A percentile compares a stretch with the other conserved stretches of the same genome.
Conservation (phyloP, 2,329 filamentous ascomycete genomes). For the Cladosporium sp. region DNA sequence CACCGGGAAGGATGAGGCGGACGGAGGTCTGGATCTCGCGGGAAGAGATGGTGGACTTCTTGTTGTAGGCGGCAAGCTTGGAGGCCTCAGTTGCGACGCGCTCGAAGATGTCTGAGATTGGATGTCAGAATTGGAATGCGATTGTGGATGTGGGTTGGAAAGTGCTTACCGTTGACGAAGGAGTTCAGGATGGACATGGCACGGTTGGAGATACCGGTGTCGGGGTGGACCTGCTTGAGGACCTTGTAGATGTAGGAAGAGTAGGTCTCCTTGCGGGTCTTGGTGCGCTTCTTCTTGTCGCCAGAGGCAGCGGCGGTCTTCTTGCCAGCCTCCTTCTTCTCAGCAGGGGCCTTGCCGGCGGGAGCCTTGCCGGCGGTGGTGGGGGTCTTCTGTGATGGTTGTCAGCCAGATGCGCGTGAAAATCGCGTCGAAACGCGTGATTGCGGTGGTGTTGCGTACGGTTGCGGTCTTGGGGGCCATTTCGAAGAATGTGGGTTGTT, state of each 20-base stretch:
- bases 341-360: constrained; percentile 73
- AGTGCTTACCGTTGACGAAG: constrained; percentile 85
- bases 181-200: constrained; percentile 99
- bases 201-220: constrained; percentile 99
- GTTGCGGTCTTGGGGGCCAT: constrained; percentile 98
- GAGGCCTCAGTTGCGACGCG: constrained; percentile 97
- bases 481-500: constrained; percentile 47
- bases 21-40: constrained; percentile 99
- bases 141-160: not conserved
- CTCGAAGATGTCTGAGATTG: constrained; percentile 87
- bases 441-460: constrained; percentile 15
- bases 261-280: constrained; percentile 99
- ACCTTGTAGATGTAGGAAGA: constrained; percentile 99
- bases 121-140: constrained; percentile 18
- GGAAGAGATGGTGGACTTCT: constrained; percentile 99
- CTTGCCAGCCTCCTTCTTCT: constrained; percentile 99
- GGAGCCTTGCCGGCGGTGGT: constrained; percentile 87
- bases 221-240: constrained; percentile 99
- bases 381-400: constrained; percentile 61
- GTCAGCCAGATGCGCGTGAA: constrained; percentile 10
- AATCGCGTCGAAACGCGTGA: constrained; percentile 21
- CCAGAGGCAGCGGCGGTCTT: constrained; percentile 89
- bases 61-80: constrained; percentile 99
- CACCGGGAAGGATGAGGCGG: constrained; percentile 93
- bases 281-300: constrained; percentile 99